Base-by-base conservation (phyloP, 116 monocot genomes). In the Cymodocea nodosa region DNA sequence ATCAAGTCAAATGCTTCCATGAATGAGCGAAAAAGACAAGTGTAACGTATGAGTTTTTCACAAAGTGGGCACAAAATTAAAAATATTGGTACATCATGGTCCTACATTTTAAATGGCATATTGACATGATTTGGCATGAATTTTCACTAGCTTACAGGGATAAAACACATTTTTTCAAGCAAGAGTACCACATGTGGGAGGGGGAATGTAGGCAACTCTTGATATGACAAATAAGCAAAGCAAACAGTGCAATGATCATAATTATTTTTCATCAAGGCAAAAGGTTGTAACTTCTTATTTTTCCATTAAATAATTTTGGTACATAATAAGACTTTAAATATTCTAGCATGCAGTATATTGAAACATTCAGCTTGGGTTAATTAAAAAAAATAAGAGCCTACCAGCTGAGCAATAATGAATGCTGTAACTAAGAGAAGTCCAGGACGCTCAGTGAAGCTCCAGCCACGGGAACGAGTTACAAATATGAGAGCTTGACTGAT, bases 401-500 rank as follows among this genome's bases (percentile, higher is more conserved):
- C 92, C 55, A 92, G 77, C 60, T 88, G 92, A 39, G 92, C 92
- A 25, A 87, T 23, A 20, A 83, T 7, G 56, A 92, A 88, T 23
- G 92, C 88, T 37, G 52, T 64, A 69, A 79, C 70, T 20, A 92
- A 44, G 23, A 92, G 81, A 24, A 92, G 73, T 22, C 88, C 92
- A 2, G 92, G 92, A 65, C 92, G 78, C 40, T 88, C 88, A 10
- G 79, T 50, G 18, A 81, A 92, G 73, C 55, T 78, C 88, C 88
- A 92, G 70, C 92, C 88, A 23, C 92, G 85, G 44, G 92, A 85
- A 39, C 92, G 80, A 48, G 92, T 92, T 25, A 92, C 92, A 15
- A 87, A 87, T 56, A 91, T 87, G 55, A 91, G 78, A 16, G 90
- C 90, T 67, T 91, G 90, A 35, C 90, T 91, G 60, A 87, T 82